phyloP scores from a whole-genome alignment of 2,329 filamentous ascomycete species.

The Harringtonia aguacate region DNA sequence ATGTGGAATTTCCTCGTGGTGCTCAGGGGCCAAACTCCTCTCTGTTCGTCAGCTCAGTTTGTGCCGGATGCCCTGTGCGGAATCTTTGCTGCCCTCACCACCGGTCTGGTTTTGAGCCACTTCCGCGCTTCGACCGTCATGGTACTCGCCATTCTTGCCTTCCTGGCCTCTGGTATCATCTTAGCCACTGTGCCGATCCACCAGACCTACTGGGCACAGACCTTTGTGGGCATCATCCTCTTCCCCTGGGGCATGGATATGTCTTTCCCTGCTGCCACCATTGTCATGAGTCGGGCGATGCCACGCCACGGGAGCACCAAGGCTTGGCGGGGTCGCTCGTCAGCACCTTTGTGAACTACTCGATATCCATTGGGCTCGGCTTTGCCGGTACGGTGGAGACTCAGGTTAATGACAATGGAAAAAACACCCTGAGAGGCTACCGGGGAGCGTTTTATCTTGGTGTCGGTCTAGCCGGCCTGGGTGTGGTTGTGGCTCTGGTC shows the following conservation, averaged over 20 bases:
- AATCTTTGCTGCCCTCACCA: constrained; percentile 25
- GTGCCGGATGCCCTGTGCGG: constrained; percentile 30
- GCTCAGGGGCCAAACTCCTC: constrained; percentile 26
- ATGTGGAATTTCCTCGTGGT: constrained; percentile 17
- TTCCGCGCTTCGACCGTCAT: constrained; percentile 36
- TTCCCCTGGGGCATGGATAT: constrained; percentile 33
- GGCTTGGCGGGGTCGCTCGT: constrained; percentile 39
- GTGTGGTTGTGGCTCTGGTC: constrained; percentile 22
- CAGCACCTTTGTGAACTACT: constrained; percentile 24
- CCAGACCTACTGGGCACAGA: constrained; percentile 31
- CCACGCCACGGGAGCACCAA: constrained; percentile 33
- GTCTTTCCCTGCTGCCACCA: constrained; percentile 36
- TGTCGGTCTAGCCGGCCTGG: constrained; percentile 22
- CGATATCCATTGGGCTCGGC: constrained; percentile 19
- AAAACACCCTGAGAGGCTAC: constrained; percentile 20
- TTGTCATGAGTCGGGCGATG: constrained; percentile 42
- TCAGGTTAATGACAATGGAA: constrained; percentile 7
- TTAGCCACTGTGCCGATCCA: constrained; percentile 33
- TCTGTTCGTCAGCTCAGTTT: constrained; percentile 26
- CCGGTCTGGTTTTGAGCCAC: constrained; percentile 33
- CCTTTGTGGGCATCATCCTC: constrained; percentile 26
- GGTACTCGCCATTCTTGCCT: constrained; percentile 26
- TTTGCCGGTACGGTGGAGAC: constrained; percentile 24
- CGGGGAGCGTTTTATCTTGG: constrained; percentile 29
- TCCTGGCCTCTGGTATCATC: constrained; percentile 19